Evolutionary conservation across 2,329 filamentous ascomycete species (phyloP).

Genomic region (Blastomyces parvus): DNA sequence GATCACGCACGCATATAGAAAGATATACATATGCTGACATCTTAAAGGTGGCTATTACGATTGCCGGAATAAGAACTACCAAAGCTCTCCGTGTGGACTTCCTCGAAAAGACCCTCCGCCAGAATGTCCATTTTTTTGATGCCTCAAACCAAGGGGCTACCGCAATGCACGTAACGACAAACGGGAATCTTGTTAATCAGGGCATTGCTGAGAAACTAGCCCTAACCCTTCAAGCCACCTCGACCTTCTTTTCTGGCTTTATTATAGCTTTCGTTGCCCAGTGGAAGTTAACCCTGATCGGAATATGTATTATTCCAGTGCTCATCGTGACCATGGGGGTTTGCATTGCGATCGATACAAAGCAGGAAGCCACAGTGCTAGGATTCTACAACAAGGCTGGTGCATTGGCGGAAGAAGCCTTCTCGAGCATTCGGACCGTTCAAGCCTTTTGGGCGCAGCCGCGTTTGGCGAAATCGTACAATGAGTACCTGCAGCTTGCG

Average conservation of each 20-base stretch:
- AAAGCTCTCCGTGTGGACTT: constrained; percentile 6
- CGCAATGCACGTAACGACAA: constrained; percentile 16
- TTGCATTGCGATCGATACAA: constrained; percentile 19
- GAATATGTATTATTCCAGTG: constrained; percentile 38
- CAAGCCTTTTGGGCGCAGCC: constrained; percentile 40
- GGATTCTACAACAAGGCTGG: constrained; percentile 38
- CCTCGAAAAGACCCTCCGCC: constrained; percentile 7
- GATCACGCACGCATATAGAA: neutral
- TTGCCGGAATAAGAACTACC: constrained; percentile 7
- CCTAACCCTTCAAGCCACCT: constrained; percentile 25
- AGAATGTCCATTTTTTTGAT: constrained; percentile 8
- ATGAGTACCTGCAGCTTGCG: constrained; percentile 35
- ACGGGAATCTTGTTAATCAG: constrained; percentile 31
- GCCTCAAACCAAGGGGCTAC: constrained; percentile 6
- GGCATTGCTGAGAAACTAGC: constrained; percentile 35
- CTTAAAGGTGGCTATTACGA: constrained; percentile 3
- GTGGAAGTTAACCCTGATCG: constrained; percentile 40
- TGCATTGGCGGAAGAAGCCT: constrained; percentile 40
- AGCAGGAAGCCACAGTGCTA: constrained; percentile 21
- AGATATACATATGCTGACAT: neutral
- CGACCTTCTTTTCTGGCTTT: constrained; percentile 34
- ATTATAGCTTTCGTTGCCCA: constrained; percentile 33
- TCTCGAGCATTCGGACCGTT: constrained; percentile 41
- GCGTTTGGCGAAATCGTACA: constrained; percentile 37
- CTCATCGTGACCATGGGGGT: constrained; percentile 25